These are phyloP conservation scores for Hypoxylon sp. DNA, from an alignment of 2,329 filamentous ascomycete genomes.

Conservation along the genomic window DNA sequence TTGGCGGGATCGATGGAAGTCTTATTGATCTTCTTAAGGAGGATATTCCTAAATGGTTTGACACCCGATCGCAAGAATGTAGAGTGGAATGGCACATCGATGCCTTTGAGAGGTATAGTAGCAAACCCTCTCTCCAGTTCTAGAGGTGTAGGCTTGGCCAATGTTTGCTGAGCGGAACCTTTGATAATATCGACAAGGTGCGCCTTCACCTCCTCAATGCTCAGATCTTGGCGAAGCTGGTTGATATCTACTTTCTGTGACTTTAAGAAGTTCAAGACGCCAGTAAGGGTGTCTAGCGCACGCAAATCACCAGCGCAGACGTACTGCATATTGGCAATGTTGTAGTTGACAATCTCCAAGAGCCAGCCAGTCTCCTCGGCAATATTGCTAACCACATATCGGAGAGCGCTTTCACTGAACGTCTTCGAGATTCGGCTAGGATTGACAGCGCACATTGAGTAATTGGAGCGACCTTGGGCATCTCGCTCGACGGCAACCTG, in stretches of 20 bases:
- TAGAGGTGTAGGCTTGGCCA: conserved; percentile 88
- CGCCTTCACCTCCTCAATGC: conserved; percentile 90
- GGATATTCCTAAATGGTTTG: conserved; percentile 98
- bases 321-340: conserved; percentile 83
- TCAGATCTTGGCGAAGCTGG: conserved; percentile 86
- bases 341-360: conserved; percentile 98
- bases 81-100: conserved; percentile 99
- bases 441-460: conserved; percentile 99
- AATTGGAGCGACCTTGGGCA: conserved; percentile 92
- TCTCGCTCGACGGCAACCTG: conserved; percentile 99
- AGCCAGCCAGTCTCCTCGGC: conserved; percentile 95
- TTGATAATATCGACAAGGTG: conserved; percentile 93
- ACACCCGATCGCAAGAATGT: conserved; percentile 98
- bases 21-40: conserved; percentile 99
- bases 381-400: conserved; percentile 97
- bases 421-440: conserved; percentile 98
- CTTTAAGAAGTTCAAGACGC: conserved; percentile 95
- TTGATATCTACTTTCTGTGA: conserved; percentile 98
- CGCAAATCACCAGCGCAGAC: conserved; percentile 80
- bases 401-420: conserved; percentile 97
- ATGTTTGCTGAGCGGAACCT: conserved; percentile 87
- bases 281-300: conserved; percentile 79
- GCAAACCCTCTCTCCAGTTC: conserved; percentile 95
- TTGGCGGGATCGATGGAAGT: conserved; percentile 98
- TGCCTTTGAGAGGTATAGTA: conserved; percentile 95